These are phyloP conservation scores for Paecilomyces sp. DNA, from an alignment of 2,329 filamentous ascomycete species.

Conservation along the genomic window DNA sequence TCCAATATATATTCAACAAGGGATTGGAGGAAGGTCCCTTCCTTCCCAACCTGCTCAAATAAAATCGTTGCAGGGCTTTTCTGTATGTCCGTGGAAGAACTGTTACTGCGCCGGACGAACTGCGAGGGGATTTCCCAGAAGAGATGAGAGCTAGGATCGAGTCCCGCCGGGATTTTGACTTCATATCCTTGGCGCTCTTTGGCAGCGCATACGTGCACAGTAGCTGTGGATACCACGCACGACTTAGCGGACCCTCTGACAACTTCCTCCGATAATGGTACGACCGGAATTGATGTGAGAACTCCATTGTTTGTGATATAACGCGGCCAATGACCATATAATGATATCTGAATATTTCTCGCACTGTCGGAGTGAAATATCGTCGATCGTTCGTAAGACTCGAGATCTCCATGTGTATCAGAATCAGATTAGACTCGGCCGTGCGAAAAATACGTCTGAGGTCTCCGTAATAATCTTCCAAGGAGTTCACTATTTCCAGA, in stretches of 20 bases:
- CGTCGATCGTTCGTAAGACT: background rate
- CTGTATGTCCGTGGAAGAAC: background rate
- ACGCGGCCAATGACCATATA: background rate
- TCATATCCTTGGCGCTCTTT: background rate
- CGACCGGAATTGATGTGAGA: background rate
- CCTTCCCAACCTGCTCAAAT: constrained; percentile 1
- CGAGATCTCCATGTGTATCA: background rate
- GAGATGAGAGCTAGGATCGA: constrained; percentile 1
- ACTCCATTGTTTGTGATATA: background rate
- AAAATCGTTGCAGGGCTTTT: constrained; percentile 2
- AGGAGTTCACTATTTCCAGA: background rate
- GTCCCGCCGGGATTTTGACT: background rate
- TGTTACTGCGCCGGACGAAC: background rate
- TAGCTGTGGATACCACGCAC: background rate
- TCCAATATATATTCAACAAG: constrained; percentile 15
- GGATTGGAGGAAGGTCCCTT: constrained; percentile 1
- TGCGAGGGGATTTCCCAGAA: background rate
- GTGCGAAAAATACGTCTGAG: constrained; percentile 2
- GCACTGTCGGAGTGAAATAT: background rate
- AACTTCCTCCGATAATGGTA: background rate
- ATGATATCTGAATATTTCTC: background rate
- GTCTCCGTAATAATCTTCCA: constrained; percentile 4
- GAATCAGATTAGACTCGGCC: background rate
- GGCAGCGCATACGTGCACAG: background rate
- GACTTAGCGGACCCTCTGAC: background rate